Conservation (phyloP, 129 eudicot species). For the Centrapalus pauciflorus region DNA sequence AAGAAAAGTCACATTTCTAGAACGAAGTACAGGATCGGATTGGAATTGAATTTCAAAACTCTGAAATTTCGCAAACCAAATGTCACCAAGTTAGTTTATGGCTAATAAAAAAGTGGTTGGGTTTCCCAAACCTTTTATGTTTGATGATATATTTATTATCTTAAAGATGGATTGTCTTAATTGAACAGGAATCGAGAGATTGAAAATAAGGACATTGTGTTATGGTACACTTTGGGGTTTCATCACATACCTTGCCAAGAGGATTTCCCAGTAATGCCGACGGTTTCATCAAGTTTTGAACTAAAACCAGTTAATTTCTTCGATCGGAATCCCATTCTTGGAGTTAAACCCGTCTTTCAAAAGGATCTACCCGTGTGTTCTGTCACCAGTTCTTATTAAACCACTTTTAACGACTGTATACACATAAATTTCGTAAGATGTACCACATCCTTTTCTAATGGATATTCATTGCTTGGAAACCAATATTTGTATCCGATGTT, state of each 20-base stretch:
- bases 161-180: not conserved
- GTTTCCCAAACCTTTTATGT: no score
- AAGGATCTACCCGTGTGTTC: slow-evolving; percentile 29
- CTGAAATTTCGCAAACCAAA: no score
- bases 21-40: no score
- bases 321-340: slow-evolving; percentile 42
- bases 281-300: slow-evolving; percentile 56
- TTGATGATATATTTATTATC: no score
- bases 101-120: no score
- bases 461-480: no score
- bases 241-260: slow-evolving; percentile 72
- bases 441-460: no score
- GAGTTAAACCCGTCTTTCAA: slow-evolving; percentile 26
- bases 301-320: slow-evolving; percentile 65
- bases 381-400: slow-evolving; percentile 19
- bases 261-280: slow-evolving; percentile 62
- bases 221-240: slow-evolving; percentile 63
- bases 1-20: no score
- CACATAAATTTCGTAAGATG: not conserved
- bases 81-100: no score
- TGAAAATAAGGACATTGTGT: slow-evolving; percentile 55
- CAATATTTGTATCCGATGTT: no score
- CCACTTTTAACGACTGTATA: not conserved
- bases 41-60: no score
- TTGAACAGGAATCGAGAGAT: slow-evolving; percentile 46